Percentiles rank a stretch among this genome's conserved stretches.
Evolutionary conservation across 768 basidiomycete genomes (phyloP).

Genomic region (Lentinula lateritia): DNA sequence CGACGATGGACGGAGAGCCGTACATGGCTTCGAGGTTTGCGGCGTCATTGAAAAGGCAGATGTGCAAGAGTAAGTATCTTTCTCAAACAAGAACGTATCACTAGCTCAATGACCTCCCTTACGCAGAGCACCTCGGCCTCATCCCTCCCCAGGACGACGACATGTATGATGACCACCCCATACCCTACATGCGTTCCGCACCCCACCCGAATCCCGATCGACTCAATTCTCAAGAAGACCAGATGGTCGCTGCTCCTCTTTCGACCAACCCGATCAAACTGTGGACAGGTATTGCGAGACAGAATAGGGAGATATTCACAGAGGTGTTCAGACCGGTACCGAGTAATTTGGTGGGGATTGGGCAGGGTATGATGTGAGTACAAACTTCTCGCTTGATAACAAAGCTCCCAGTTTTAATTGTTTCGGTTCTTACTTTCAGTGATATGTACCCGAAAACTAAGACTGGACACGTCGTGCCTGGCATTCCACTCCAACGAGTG

Average conservation of each 20-base stretch:
- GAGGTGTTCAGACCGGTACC: constrained; percentile 87
- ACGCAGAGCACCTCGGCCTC: constrained; percentile 80
- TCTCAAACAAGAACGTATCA: constrained; percentile 6
- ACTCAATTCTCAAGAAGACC: constrained; percentile 51
- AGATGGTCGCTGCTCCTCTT: constrained; percentile 73
- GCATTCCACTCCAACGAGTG: constrained; percentile 58
- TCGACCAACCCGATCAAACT: constrained; percentile 51
- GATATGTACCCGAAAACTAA: constrained; percentile 71
- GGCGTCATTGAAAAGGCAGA: constrained; percentile 70
- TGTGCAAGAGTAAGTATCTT: constrained; percentile 63
- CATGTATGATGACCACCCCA: constrained; percentile 26
- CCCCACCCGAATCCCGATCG: constrained; percentile 69
- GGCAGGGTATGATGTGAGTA: constrained; percentile 67
- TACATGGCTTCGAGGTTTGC: constrained; percentile 79
- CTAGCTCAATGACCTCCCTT: background rate
- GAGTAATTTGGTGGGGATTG: constrained; percentile 75
- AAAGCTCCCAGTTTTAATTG: background rate
- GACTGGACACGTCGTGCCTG: constrained; percentile 76
- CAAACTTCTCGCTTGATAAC: background rate
- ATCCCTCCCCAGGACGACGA: constrained; percentile 63
- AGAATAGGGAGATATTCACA: constrained; percentile 81
- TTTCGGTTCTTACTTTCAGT: constrained; percentile 30
- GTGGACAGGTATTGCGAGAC: constrained; percentile 66
- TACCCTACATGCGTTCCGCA: constrained; percentile 75
- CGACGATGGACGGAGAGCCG: constrained; percentile 72